Base-by-base conservation (phyloP, 164 flowering plant species). In the Umbilicus rupestris region DNA sequence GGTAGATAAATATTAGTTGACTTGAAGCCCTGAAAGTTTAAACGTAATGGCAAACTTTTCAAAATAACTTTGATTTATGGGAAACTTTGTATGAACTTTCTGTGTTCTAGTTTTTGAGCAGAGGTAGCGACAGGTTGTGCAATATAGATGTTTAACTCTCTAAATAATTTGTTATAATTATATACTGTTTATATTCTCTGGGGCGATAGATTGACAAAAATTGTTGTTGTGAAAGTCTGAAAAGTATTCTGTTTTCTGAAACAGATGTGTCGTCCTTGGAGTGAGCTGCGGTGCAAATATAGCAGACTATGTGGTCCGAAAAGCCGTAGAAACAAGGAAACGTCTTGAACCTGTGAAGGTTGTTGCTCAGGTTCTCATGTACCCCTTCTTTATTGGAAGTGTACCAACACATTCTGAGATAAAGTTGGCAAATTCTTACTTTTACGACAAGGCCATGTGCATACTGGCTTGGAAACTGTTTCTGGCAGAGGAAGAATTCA, bases 251-350 rank as follows among this genome's bases (percentile, higher is more conserved):
- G 30, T 52, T 19, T 39, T 31, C 58, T 52, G 58, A 24, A 69
- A 39, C 83, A 87, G 92, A 73, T 87, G 88, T 75, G 89, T 87
- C 57, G 81, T 87, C 29, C 87, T 87, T 49, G 92, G 92, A 26
- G 89, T 82, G 71, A 85, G 89, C 69, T 85, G 86, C 73, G 92
- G 92, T 17, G 87, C 85, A 71, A 87, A 87, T 65, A 85, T 87
- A 45, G 86, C 88, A 8, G 89, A 87, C 46, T 82, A 83, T 67
- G 91, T 86, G 69, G 73, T 84, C 44, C 76, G 86, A 49, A 85
- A 83, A 72, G 84, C 89, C 49, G 84, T 83, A 0, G 92, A 80
- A 69, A 78, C 86, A 9, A 85, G 86, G 58, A 80, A 71, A 70
- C 85, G 69, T 39, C 63, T 87, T 66, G 89, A 85, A 14, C 92